Percentiles rank a stretch among this genome's conserved stretches.
Conservation (phyloP, 768 basidiomycete genomes). For the Suillus variegatus region DNA sequence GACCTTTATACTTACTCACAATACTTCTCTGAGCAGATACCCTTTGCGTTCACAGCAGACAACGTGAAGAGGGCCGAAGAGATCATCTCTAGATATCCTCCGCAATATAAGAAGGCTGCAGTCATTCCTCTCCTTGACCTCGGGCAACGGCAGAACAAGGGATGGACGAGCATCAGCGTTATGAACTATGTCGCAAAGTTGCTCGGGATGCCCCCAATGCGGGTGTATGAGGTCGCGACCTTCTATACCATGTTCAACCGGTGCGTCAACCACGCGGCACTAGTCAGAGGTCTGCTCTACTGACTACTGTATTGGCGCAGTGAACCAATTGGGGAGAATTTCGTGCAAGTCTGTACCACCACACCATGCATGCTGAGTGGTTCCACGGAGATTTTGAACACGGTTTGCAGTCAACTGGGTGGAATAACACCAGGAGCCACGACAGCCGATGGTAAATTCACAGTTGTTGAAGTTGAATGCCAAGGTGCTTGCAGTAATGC, state of each 20-base stretch:
- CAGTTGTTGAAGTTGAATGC: slow-evolving; percentile 97
- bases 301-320: slow-evolving; percentile 38
- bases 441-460: slow-evolving; percentile 96
- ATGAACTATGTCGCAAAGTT: slow-evolving; percentile 98
- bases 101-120: slow-evolving; percentile 99
- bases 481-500: slow-evolving; percentile 98
- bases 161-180: slow-evolving; percentile 97
- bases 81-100: slow-evolving; percentile 91
- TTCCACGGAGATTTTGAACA: slow-evolving; percentile 86
- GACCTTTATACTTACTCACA: background rate
- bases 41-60: slow-evolving; percentile 80
- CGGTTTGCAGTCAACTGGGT: slow-evolving; percentile 81
- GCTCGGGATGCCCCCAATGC: slow-evolving; percentile 95
- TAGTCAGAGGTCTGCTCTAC: slow-evolving; percentile 2
- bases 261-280: slow-evolving; percentile 41
- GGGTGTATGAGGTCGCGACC: slow-evolving; percentile 98
- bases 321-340: slow-evolving; percentile 91
- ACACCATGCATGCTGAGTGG: slow-evolving; percentile 97
- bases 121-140: slow-evolving; percentile 96
- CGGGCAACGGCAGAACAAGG: slow-evolving; percentile 96
- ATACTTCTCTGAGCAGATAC: slow-evolving; percentile 55
- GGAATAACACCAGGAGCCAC: slow-evolving; percentile 87
- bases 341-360: slow-evolving; percentile 98
- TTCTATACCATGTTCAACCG: slow-evolving; percentile 99
- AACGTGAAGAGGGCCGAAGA: slow-evolving; percentile 86